phyloP scores from a whole-genome alignment of 148 eudicot species.

The Nepenthes gracilis region DNA sequence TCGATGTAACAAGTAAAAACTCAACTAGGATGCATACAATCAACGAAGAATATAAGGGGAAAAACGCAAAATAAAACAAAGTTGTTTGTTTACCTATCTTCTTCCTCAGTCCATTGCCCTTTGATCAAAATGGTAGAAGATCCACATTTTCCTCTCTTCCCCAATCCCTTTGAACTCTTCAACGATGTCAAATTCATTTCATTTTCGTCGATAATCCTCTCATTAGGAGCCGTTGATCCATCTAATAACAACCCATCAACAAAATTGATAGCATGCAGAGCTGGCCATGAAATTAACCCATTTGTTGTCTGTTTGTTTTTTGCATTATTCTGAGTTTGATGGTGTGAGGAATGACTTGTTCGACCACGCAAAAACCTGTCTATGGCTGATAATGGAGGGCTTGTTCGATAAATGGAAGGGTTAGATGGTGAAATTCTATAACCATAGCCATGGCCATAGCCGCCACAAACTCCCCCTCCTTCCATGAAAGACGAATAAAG shows the following conservation, averaged over 20 bases:
- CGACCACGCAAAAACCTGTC: conserved; percentile 28
- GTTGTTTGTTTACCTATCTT: conserved; percentile 39
- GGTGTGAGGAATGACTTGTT: neutral
- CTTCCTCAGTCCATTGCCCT: conserved; percentile 67
- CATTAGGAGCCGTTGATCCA: conserved; percentile 4
- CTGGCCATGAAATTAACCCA: neutral
- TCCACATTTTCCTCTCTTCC: conserved; percentile 9
- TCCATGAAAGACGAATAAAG: conserved; percentile 15
- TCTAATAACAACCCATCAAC: conserved; percentile 8
- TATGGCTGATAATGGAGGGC: conserved; percentile 42
- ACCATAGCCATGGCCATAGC: conserved; percentile 5
- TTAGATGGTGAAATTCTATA: conserved; percentile 18
- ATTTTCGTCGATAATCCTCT: conserved; percentile 6
- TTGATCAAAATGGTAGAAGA: conserved; percentile 18
- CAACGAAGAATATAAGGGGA: no score
- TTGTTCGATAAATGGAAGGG: conserved; percentile 2
- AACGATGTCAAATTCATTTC: neutral
- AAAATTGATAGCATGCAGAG: conserved; percentile 5
- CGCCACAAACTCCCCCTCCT: conserved; percentile 10
- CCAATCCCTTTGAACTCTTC: conserved; percentile 1
- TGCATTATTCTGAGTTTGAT: neutral
- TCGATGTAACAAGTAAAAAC: no score
- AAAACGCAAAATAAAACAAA: neutral
- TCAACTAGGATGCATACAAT: no score
- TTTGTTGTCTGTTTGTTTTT: conserved; percentile 4